Base-by-base conservation (phyloP, 2,329 filamentous ascomycete species). In the Diaporthe citriasiana region DNA sequence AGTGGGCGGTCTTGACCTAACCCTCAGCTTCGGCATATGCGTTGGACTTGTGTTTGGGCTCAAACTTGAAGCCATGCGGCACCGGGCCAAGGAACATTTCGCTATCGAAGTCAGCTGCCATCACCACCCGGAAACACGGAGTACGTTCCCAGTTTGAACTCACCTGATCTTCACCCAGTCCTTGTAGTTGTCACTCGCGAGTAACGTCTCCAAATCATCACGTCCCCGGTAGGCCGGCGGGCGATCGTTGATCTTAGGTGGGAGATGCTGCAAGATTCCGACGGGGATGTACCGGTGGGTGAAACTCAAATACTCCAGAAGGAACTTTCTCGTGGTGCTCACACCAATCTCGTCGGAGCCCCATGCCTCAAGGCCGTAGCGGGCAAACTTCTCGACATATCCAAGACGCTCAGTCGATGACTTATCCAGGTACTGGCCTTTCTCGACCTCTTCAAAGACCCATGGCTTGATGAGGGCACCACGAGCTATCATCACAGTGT, bases 131-230 rank as follows among this genome's bases (percentile, higher is more conserved):
- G 50, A n/a, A 7, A 17, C 22, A 22, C 35, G 40, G 47, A 53
- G 25, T 66, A 76, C 71, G 74, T 73, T 12, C 63, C 74, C 30
- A 57, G 57, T 65, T 17, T 73, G 71, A 74, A 87, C 91, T 82
- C 89, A 97, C 95, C 93, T 97, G 80, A 99, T 97, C 87, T 98
- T 98, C 82, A 99, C 95, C 97, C 97, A 99, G 83, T 99, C 97
- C 85, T 93, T 93, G 85, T 97, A 98, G 84, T 98, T 95, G 76
- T 91, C 90, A 84, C 95, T 98, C 19, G 92, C 93, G 84, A 99
- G 88, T 77, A 99, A 85, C n/a, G 94, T 97, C 89, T 99, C 97
- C 81, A 99, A 84, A 71, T 99, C 97, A 83, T 97, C 93, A 74
- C 97, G 89, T 27, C 96, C 95, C 78, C 87, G 90, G 81, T 93